phyloP scores from a whole-genome alignment of 495 filamentous ascomycete species.

The Aspergillus indologenus region DNA sequence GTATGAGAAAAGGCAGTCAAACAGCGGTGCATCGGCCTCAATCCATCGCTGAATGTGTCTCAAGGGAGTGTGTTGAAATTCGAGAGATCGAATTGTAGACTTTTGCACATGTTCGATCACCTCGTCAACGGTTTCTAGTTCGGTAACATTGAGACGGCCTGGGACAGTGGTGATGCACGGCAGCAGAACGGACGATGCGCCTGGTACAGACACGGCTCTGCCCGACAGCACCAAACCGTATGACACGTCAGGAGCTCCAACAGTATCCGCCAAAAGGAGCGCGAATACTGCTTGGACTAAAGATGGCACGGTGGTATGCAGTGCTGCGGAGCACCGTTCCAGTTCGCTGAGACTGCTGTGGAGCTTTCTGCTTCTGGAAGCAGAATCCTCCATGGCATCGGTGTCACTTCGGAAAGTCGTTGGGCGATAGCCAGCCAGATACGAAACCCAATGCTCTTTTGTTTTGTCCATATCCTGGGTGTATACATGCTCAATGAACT shows the following conservation, averaged over 20 bases:
- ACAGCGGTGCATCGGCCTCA: conserved; percentile 37
- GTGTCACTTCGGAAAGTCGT: conserved; percentile 26
- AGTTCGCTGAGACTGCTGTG: conserved; percentile 25
- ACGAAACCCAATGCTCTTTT: conserved; percentile 64
- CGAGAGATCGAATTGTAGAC: conserved; percentile 39
- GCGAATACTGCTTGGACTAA: conserved; percentile 43
- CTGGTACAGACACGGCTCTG: conserved; percentile 46
- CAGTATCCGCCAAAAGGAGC: conserved; percentile 39
- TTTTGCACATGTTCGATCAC: conserved; percentile 34
- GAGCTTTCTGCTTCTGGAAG: conserved; percentile 18
- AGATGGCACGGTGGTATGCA: conserved; percentile 30
- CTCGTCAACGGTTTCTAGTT: conserved; percentile 33
- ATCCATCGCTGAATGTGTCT: conserved; percentile 47
- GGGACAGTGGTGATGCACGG: conserved; percentile 91
- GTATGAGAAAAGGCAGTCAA: conserved; percentile 43
- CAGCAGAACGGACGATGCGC: conserved; percentile 67
- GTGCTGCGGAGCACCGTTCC: conserved; percentile 23
- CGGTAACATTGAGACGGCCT: conserved; percentile 51
- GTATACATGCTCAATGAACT: conserved; percentile 43
- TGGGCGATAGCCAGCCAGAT: conserved; percentile 44
- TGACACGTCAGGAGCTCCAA: conserved; percentile 34
- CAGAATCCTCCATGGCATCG: conserved; percentile 5
- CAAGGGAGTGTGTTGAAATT: conserved; percentile 45
- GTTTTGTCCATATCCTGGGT: conserved; percentile 50
- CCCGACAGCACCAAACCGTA: conserved; percentile 48